Evolutionary conservation across 1,284 basidiomycete genomes (phyloP).

Genomic region (Clitocybe nebularis): DNA sequence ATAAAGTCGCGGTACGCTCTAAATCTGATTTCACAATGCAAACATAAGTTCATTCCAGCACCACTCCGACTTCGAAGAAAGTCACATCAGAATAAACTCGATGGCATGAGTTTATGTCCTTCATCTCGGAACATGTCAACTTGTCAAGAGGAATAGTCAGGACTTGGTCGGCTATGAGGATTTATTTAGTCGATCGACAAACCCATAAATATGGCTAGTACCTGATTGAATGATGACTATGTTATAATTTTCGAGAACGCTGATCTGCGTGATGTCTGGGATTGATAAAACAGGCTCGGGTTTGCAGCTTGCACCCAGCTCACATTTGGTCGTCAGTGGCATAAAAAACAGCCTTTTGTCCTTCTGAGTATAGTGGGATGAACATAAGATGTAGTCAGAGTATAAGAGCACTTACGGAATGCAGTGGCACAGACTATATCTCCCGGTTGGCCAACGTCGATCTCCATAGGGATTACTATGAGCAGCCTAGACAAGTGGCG

Average conservation of each 20-base stretch:
- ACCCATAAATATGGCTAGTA: neutral
- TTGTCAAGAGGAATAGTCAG: constrained; percentile 8
- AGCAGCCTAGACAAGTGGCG: constrained; percentile 12
- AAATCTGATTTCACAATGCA: constrained; percentile 15
- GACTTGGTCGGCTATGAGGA: constrained; percentile 12
- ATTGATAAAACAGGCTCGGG: constrained; percentile 8
- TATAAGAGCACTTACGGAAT: constrained; percentile 6
- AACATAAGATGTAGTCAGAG: neutral
- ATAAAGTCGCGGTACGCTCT: constrained; percentile 4
- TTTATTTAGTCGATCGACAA: no score
- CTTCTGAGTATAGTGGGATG: neutral
- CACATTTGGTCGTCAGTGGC: constrained; percentile 15
- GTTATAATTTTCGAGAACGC: constrained; percentile 12
- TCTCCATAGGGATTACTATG: constrained; percentile 7
- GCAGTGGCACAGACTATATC: constrained; percentile 9
- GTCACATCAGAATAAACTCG: constrained; percentile 14
- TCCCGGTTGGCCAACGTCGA: constrained; percentile 1
- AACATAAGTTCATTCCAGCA: constrained; percentile 6
- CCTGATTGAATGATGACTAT: constrained; percentile 16
- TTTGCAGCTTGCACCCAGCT: neutral
- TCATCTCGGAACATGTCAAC: neutral
- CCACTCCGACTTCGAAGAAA: constrained; percentile 11
- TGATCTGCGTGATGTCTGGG: constrained; percentile 12
- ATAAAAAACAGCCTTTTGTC: constrained; percentile 9
- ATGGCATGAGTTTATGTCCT: constrained; percentile 5